Conservation (phyloP, 305 asterid genomes). For the Fraxinus dipetala region DNA sequence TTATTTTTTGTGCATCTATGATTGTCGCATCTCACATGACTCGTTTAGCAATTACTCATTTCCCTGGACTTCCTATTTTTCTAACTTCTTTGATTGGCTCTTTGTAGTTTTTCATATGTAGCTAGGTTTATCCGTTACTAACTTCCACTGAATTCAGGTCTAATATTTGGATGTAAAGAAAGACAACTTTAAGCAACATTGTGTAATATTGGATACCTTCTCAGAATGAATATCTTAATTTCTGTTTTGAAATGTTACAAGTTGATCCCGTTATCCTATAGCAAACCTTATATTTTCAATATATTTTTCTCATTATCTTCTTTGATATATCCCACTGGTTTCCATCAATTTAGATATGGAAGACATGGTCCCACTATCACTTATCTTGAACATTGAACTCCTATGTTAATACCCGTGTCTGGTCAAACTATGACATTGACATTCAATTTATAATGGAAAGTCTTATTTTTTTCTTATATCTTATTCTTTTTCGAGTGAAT, state of each 20-base stretch:
- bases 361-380: not conserved
- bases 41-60: not conserved
- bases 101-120: not conserved
- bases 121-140: not conserved
- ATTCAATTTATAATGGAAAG: not conserved
- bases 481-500: not conserved
- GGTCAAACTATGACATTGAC: not conserved
- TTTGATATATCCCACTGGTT: not conserved
- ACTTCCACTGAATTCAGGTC: not conserved
- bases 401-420: conserved; percentile 1
- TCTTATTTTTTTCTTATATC: not conserved
- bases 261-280: not conserved
- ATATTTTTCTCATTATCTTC: not conserved
- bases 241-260: not conserved
- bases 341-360: not conserved
- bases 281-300: not conserved
- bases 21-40: not conserved
- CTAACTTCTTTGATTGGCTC: conserved; percentile 11
- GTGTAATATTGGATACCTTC: not conserved
- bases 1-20: not conserved
- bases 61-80: not conserved
- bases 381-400: conserved; percentile 4
- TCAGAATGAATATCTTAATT: not conserved
- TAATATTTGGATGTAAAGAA: conserved; percentile 3
- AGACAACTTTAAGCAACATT: not conserved